Evolutionary conservation across 768 basidiomycete genomes (phyloP), one percentile per base, ranked within the genome.

Genomic region (Steccherinum ochraceum): DNA sequence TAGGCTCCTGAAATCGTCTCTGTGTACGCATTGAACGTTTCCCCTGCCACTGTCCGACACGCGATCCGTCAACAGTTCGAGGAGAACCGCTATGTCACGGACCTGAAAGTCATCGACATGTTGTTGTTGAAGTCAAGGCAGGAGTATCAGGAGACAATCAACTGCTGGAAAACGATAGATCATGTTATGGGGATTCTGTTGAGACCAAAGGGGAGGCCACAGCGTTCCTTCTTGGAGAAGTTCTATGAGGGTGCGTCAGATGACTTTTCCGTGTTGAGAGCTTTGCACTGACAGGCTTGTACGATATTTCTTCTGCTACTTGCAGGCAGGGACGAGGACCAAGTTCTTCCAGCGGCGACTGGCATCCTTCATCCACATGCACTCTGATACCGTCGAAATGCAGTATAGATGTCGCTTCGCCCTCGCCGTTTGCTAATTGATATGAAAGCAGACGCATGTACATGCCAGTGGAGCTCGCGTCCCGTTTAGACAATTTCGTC

Each of bases 91-190:
- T 74, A 87, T 60, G 82, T 96, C 35, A 81, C 84, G 42, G 91
- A 98, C 71, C 70, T 79, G 23, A 80, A 83, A 50, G 81, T 87
- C 20, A 81, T 98, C 64, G 93, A 99, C 65, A 72, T 95, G 42
- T 74, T 97, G 59, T 63, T 96, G 39, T 77, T 86, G 63, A 97
- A 97, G 75, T 76, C 80, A 48, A 74, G 82, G 56, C 86, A 83
- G 70, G 93, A 97, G 58, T 90, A 83, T 62, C 95, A 98, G 74
- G 95, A 97, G 75, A 86, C 86, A 48, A 75, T 96, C 76, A 97
- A 97, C 64, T 80, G 79, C 60, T 97, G 93, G 93, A 93, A 93
- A 63, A 87, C 89, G 72, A 78, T 74, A 40, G 86, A 90, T 54
- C 89, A 93, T 62, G 72, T 93, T 24, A 68, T 83, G 66, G 89